Evolutionary conservation across 345 rosid genomes (phyloP), one percentile per base, ranked within the genome.

Genomic region (Melaleuca alternifolia): DNA sequence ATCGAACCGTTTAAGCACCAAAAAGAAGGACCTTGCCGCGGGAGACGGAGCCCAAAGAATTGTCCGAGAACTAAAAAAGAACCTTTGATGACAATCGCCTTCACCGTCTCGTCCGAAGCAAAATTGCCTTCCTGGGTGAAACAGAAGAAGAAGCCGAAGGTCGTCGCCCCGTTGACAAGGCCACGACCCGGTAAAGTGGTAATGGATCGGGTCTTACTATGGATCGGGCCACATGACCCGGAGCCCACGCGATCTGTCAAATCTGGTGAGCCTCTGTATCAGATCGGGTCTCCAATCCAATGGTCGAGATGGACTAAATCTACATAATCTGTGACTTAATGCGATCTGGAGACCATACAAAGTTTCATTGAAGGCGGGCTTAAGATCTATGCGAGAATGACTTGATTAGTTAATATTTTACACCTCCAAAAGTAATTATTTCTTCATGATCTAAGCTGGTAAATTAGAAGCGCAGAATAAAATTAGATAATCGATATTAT

Each of bases 311-410:
- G 11, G 23, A 71, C 79, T 0, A 1, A 6, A 33, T 4, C 4
- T 4, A 9, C 20, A 7, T 4, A 41, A 41, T 41, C 41, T 41
- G 41, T 41, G 41, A 41, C 41, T 41, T 41, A 41, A 41, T 41
- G 4, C 41, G 6, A 0, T 65, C 0, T 4, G 10, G 10, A 4
- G 2, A 23, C 11, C 6, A 7, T 56, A 2, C 61, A 4, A 56
- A 24, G 4, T 56, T 56, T 56, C 4, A 3, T 56, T 24, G 3
- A 10, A 56, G 61, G 11, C 0, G 23, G 76, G 16, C 12, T 7
- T 33, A 4, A 2, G 46, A 33, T 33, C 5, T 8, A 4, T 1
- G 2, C 3, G 3, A 33, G 6, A 65, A 33, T 8, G 11, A 46
- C 12, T 9, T 0, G 79, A 33, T 9, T 23, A 71, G 79, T 33